Conservation (phyloP, 352 stramenopile species). For the Phytophthora sojae region DNA sequence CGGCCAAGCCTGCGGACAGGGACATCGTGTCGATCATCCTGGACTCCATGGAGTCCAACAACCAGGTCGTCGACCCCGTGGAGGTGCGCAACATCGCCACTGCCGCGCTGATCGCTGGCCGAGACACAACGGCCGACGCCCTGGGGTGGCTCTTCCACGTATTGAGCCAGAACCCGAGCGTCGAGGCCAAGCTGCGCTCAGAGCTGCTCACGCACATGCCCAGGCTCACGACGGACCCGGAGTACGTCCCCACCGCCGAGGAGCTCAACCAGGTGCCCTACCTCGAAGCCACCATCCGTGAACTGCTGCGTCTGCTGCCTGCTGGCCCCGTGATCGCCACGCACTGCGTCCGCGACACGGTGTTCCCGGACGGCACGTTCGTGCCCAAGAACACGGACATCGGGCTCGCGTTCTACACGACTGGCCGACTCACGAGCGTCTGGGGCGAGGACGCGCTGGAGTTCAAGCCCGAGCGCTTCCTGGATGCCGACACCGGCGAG, state of each 20-base stretch:
- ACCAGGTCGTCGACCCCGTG: constrained; percentile 40
- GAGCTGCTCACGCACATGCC: constrained; percentile 56
- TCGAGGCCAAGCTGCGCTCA: constrained; percentile 47
- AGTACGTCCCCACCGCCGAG: constrained; percentile 41
- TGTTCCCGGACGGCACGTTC: constrained; percentile 68
- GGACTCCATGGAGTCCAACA: constrained; percentile 26
- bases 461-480: constrained; percentile 64
- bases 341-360: constrained; percentile 49
- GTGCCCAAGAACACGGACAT: constrained; percentile 53
- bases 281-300: constrained; percentile 61
- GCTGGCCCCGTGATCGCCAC: constrained; percentile 56
- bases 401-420: constrained; percentile 55
- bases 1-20: constrained; percentile 8
- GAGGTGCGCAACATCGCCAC: constrained; percentile 75
- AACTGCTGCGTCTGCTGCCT: constrained; percentile 68
- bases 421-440: constrained; percentile 51
- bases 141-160: constrained; percentile 77
- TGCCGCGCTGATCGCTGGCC: constrained; percentile 67
- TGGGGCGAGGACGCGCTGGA: constrained; percentile 58
- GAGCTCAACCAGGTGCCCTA: constrained; percentile 55
- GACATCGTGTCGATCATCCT: constrained; percentile 50
- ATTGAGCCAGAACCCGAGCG: constrained; percentile 55
- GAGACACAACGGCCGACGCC: constrained; percentile 73
- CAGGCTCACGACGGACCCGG: constrained; percentile 26
- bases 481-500: constrained; percentile 45